phyloP scores from a whole-genome alignment of 176 grass and related monocot genomes.

The Poa annua region DNA sequence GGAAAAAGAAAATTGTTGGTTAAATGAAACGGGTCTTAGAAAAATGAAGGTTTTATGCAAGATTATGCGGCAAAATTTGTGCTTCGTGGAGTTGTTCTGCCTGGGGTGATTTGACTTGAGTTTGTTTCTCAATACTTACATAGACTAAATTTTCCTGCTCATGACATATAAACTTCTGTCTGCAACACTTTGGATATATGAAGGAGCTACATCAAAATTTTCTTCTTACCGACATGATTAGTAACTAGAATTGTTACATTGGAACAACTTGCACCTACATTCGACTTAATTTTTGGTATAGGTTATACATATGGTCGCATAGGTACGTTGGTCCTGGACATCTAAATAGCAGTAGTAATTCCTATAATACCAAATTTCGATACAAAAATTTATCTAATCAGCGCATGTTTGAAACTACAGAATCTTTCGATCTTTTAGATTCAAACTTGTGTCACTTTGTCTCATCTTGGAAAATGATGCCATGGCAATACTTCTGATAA shows the following conservation, averaged over 20 bases:
- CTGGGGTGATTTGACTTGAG: constrained; percentile 13
- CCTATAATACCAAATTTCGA: background rate
- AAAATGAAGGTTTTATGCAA: background rate
- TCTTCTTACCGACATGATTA: background rate
- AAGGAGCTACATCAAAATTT: background rate
- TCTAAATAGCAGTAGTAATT: constrained; percentile 28
- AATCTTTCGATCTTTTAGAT: constrained; percentile 4
- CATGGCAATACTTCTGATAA: background rate
- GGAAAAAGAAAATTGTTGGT: constrained; percentile 5
- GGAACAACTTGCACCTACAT: constrained; percentile 2
- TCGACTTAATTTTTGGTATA: background rate
- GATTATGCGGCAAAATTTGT: constrained; percentile 1
- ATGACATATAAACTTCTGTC: constrained; percentile 18
- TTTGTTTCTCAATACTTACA: constrained; percentile 4
- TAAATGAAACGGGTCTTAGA: background rate
- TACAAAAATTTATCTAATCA: background rate
- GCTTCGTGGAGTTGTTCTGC: constrained; percentile 18
- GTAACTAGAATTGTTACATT: constrained; percentile 9
- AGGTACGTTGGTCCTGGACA: background rate
- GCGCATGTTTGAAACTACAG: background rate
- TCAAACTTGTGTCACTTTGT: background rate
- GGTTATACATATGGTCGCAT: background rate
- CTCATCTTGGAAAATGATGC: background rate
- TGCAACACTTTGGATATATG: constrained; percentile 10
- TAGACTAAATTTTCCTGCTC: constrained; percentile 5